These are phyloP conservation scores for Nothomitra cinnamomea DNA, from an alignment of 2,329 filamentous ascomycete species.

Conservation along the genomic window DNA sequence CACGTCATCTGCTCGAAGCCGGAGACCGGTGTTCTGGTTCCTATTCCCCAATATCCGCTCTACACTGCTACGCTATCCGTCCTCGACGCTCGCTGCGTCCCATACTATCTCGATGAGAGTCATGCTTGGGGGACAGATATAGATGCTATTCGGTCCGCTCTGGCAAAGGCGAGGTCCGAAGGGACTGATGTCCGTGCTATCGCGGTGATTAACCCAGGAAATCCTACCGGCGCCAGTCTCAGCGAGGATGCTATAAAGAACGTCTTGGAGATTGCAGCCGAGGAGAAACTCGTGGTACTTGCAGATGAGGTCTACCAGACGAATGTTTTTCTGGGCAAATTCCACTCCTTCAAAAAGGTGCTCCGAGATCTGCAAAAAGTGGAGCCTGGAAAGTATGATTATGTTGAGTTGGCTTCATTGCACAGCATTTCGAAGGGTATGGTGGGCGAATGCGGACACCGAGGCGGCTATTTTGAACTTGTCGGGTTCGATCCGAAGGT, in stretches of 20 bases:
- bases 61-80: slow-evolving; percentile 87
- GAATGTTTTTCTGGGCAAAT: slow-evolving; percentile 88
- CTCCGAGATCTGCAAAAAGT: slow-evolving; percentile 66
- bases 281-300: slow-evolving; percentile 75
- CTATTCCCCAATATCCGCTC: slow-evolving; percentile 93
- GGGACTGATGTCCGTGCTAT: slow-evolving; percentile 83
- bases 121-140: slow-evolving; percentile 80
- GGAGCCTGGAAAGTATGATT: slow-evolving; percentile 58
- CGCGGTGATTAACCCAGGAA: slow-evolving; percentile 95
- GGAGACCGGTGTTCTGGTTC: slow-evolving; percentile 71
- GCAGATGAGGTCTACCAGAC: slow-evolving; percentile 99
- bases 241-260: slow-evolving; percentile 60
- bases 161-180: slow-evolving; percentile 55
- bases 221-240: slow-evolving; percentile 84
- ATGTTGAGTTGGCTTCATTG: slow-evolving; percentile 75
- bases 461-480: slow-evolving; percentile 94
- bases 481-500: slow-evolving; percentile 75
- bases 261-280: slow-evolving; percentile 73
- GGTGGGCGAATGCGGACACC: slow-evolving; percentile 96
- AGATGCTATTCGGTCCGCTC: slow-evolving; percentile 53
- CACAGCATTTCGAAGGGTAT: slow-evolving; percentile 96
- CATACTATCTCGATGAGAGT: slow-evolving; percentile 83
- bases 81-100: slow-evolving; percentile 71
- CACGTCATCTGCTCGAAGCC: slow-evolving; percentile 69
- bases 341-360: slow-evolving; percentile 87